Evolutionary conservation across 139 green algal genomes (phyloP), one percentile per base, ranked within the genome.

Genomic region (Coelastrella sp.): DNA sequence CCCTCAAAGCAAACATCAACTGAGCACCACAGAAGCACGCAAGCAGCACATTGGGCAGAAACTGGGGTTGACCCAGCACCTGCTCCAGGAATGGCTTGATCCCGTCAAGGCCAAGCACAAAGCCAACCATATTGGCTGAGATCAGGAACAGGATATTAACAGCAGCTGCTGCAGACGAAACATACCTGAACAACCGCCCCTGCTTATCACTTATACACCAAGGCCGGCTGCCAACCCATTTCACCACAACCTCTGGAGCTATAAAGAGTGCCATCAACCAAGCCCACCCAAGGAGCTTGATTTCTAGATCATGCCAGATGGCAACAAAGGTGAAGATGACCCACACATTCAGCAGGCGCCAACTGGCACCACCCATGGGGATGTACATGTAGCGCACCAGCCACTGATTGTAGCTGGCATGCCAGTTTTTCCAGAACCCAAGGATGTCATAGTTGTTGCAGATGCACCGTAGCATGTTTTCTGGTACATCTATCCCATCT

Each of bases 381-480:
- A 99, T 91, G 90, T 99, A 99, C 89, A 99, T 91, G 93, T 99
- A 99, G 0, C 96, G 93, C 57, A 98, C 96, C 87, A 99, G 94
- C 97, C 97, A 99, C n/a, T 88, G 91, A 90, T 99, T 99, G 94
- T 96, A 99, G 60, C 95, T 98, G 7, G 96, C 92, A 85, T 99
- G 97, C 97, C 97, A 99, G 70, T 93, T 95, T 57, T 94, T 95
- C 98, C 98, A 99, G 86, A 99, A 99, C 0, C 97, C 96, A 92
- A 97, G 92, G 49, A 99, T 93, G 84, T 99, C 95, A 82, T 98
- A 99, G 93, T 99, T 99, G 91, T 99, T 98, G 91, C 91, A 95
- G 75, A 99, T 95, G 91, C 97, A 99, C 68, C 97, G 94, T 0
- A 85, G 90, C 97, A 99, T 99, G 95, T 99, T 99, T 90, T 99